Evolutionary conservation across 139 green algal genomes (phyloP), one percentile per base, ranked within the genome.

Genomic region (Coelastrella sp.): DNA sequence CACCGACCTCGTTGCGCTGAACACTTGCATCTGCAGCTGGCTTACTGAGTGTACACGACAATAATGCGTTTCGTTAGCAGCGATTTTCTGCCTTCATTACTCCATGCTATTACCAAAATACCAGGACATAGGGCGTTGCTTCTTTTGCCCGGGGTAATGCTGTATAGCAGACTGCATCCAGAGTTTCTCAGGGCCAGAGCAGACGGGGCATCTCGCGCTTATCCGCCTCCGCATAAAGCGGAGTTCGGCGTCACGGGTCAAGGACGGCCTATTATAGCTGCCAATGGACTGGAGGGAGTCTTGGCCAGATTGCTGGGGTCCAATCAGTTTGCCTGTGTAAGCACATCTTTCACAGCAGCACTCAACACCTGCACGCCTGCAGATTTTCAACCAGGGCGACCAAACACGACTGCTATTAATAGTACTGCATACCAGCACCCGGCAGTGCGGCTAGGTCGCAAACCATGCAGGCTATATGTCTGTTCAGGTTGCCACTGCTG

Each of bases 281-380:
- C 16, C 54, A 14, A 7, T 58, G 58, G 57, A 20, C 60, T 78
- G 60, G 17, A n/a, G 14, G 57, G 0, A 13, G 20, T 88, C 4
- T 7, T 80, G 64, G 57, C 66, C 22, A 65, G 84, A 11, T 59
- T 88, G 17, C 20, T 90, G 73, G 85, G 85, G 7, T 17, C 59
- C 20, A 90, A 90, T 76, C 14, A 90, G 74, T 90, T 90, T 66
- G 85, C 85, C 32, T 84, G 59, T 83, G 85, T 90, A 54, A 84
- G 85, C 17, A 5, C 5, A 32, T 76, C 5, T 73, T 16, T 73
- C 22, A 32, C 20, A 20, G 60, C 16, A 10, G 56, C 56, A 22
- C 10, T 17, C 20, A 23, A 73, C 56, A 68, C 23, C 19, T 86
- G 80, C 20, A 47, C 32, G 32, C 32, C 32, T 47, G 32, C 32